Evolutionary conservation across 352 stramenopile genomes (phyloP), one percentile per base, ranked within the genome.

Genomic region (Aphanomyces cochlioides): DNA sequence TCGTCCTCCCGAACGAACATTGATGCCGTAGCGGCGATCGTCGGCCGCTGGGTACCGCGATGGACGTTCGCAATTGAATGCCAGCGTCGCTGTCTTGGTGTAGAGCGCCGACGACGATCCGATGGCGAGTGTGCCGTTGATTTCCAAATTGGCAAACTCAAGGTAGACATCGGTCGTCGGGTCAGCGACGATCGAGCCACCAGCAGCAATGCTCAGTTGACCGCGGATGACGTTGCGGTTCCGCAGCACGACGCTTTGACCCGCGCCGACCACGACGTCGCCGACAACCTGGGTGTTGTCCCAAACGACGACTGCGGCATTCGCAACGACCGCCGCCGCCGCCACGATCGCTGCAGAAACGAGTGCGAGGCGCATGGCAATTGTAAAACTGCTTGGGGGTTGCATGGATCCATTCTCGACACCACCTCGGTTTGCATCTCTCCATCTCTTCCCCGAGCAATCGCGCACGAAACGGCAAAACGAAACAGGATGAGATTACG

Each of bases 391-490:
- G 53, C 53, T 19, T 34, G 53, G 53, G n/a, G 10, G 19, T 54
- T 54, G 15, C 47, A 37, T 65, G 36, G 19, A 12, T 80, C 81
- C 90, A 80, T 90, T 90, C 28, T 28, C 28, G 28, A 28, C 28
- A 28, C 28, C 28, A 28, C 2, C 28, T 28, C 28, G 28, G 28
- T 28, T 28, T 28, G 28, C 28, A 28, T 28, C 28, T 28, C 28
- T 28, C 28, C 28, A 28, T 28, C 28, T 28, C 28, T 28, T 28
- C 28, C 28, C 28, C 0, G 28, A 28, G 28, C 28, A 28, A 28
- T 28, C 28, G 28, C 28, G 28, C 28, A 28, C 28, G 28, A 28
- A 28, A 28, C 28, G 28, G 2, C 28, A 2, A 28, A 28, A 28
- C 28, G 28, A 28, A 28, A 28, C 28, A 28, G 28, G 28, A 28